Evolutionary conservation across 129 eudicot species (phyloP), one percentile per base, ranked within the genome.

Genomic region (Tagetes erecta): DNA sequence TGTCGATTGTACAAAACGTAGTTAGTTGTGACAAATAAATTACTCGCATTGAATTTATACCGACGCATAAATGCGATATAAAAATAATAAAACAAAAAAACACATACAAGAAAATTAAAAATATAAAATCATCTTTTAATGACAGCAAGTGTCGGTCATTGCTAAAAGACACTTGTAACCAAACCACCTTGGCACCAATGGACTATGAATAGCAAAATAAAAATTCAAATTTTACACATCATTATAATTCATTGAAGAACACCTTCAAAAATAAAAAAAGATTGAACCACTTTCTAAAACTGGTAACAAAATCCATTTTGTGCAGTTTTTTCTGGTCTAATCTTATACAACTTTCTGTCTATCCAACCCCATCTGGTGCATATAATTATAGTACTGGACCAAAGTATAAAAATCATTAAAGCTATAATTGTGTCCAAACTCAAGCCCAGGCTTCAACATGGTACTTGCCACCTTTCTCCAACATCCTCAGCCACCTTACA

Each of bases 401-500:
- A 20, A 20, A 20, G 27, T 20, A 20, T 3, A 51, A 13, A 3
- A 27, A 51, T 51, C n/a, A 51, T 10, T 12, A 57, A 6, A 57
- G 34, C 13, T 9, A 47, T 8, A 8, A 33, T 30, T 11, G 31
- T 0, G 11, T 72, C 42, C 3, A 27, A 46, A 62, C 41, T 74
- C 78, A 91, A 78, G 96, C 86, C 97, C 98, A 94, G 8, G 96
- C 93, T 83, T 94, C 99, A 59, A 90, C 96, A 80, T 91, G 89
- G 80, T 94, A 94, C 84, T 83, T 91, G 20, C 99, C 97, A 67
- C 96, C 96, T 86, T 83, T 94, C 78, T 90, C 99, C 81, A 94
- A 82, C 67, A 83, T 82, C 80, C 91, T 80, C 67, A 91, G 83
- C 97, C 97, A 94, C 85, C 87, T 82, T 14, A 70, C 78, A 30